These are phyloP conservation scores for Penicillium sp. DNA, from an alignment of 2,329 filamentous ascomycete genomes.

Conservation along the genomic window DNA sequence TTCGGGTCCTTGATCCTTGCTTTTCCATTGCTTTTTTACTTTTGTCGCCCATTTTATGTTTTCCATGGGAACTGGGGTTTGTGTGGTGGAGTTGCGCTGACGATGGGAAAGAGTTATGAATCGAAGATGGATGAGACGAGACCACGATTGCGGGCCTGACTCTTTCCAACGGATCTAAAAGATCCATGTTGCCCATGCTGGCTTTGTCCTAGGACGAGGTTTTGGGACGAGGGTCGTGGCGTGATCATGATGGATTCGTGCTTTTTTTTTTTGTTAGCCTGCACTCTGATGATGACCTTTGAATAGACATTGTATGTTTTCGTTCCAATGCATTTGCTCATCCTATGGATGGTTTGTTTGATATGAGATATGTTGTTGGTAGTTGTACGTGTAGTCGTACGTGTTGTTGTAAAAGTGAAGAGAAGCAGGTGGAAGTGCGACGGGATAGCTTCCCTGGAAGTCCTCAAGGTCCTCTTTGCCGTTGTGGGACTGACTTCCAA, in stretches of 20 bases:
- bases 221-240: constrained; percentile 7
- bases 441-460: not conserved
- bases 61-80: constrained; percentile 7
- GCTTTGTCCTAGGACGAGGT: constrained; percentile 1
- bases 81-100: constrained; percentile 16
- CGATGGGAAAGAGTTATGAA: constrained; percentile 17
- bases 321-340: constrained; percentile 23
- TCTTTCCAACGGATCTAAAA: constrained; percentile 4
- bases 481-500: not conserved
- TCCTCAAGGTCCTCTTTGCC: constrained; percentile 6
- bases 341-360: constrained; percentile 5
- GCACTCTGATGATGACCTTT: constrained; percentile 28
- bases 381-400: not conserved
- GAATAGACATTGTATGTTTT: constrained; percentile 28
- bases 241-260: constrained; percentile 17
- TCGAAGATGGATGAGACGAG: constrained; percentile 13
- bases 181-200: not conserved
- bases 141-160: constrained; percentile 13
- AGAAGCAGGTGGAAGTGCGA: not conserved
- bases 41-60: constrained; percentile 10
- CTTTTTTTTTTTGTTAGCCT: constrained; percentile 22
- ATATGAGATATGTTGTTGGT: not conserved
- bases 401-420: not conserved
- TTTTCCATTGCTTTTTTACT: constrained; percentile 13
- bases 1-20: constrained; percentile 9